Evolutionary conservation across 2,329 filamentous ascomycete species (phyloP), one percentile per base, ranked within the genome.

Genomic region (Rhytidhysteron rufulum): DNA sequence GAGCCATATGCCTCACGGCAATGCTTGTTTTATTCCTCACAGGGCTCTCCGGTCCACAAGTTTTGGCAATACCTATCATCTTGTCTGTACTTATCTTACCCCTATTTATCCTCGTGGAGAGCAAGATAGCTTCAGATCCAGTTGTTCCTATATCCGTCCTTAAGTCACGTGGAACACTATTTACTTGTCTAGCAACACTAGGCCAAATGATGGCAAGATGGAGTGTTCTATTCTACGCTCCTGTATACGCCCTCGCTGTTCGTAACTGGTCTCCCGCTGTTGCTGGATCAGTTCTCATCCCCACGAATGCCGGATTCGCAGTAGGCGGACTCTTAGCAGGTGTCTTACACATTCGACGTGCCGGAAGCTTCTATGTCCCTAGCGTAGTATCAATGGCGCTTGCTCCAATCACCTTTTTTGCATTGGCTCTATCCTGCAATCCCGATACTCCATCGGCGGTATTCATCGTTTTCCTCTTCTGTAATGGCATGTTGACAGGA

Each of bases 181-280:
- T 91, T 17, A 85, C 85, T 1, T 91, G 87, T 56, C 55, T 90
- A 17, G 77, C 83, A 1, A 86, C 88, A 36, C 74, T 90, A 0
- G 82, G 84, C 16, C 77, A 88, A 60, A 91, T 94, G 86, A 82
- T 86, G 58, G 77, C 85, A 2, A 82, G 88, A 42, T 94, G 87
- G 88, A 76, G 75, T 5, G 75, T 94, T 2, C 72, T 94, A 6
- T 93, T 89, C 69, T 94, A 88, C 65, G 78, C 83, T 0, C 88
- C 88, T 0, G 80, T 88, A 31, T 90, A 88, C 53, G 84, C 86
- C 24, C 80, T 93, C 42, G 85, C 86, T 3, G 83, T 93, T 2
- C 79, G 83, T 2, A 79, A 79, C 40, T 85, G 85, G 69, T 67
- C 75, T 1, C 83, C 86, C 0, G 83, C 85, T 1, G 70, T 79